Evolutionary conservation across 768 basidiomycete genomes (phyloP).

Genomic region (Hygrocybe coccinea): DNA sequence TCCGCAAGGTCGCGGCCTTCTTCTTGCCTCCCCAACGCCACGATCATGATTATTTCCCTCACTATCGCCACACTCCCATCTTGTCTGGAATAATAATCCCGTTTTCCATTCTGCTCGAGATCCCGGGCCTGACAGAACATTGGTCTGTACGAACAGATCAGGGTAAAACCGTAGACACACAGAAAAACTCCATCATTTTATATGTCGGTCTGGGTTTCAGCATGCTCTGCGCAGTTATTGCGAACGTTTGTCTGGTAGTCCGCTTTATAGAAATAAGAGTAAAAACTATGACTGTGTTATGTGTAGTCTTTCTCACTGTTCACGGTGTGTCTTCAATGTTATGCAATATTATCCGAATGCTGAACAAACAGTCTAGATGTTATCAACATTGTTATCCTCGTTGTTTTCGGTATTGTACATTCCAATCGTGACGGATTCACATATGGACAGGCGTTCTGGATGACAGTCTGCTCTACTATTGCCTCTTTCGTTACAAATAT

Average conservation of each 20-base stretch:
- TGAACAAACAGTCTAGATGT: conserved; percentile 41
- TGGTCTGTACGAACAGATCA: conserved; percentile 63
- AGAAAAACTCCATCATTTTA: conserved; percentile 53
- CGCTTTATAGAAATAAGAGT: conserved; percentile 71
- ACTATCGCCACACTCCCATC: conserved; percentile 61
- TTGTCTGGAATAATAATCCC: conserved; percentile 65
- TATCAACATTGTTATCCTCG: conserved; percentile 60
- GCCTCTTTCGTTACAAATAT: conserved; percentile 61
- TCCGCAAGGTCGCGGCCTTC: conserved; percentile 8
- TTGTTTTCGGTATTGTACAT: conserved; percentile 58
- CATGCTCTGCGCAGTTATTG: conserved; percentile 60
- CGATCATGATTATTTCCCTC: conserved; percentile 40
- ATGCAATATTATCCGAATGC: neutral
- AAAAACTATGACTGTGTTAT: conserved; percentile 55
- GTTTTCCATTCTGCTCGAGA: conserved; percentile 76
- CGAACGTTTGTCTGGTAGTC: conserved; percentile 61
- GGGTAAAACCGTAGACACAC: conserved; percentile 42
- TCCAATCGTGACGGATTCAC: conserved; percentile 63
- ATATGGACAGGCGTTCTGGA: conserved; percentile 70
- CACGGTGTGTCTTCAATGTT: conserved; percentile 51
- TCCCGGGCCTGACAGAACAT: conserved; percentile 71
- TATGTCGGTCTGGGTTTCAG: conserved; percentile 60
- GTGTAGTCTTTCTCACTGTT: conserved; percentile 58
- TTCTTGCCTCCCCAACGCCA: conserved; percentile 21
- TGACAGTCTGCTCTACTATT: conserved; percentile 69